phyloP scores from a whole-genome alignment of 495 filamentous ascomycete species.

The Geopyxis carbonaria region DNA sequence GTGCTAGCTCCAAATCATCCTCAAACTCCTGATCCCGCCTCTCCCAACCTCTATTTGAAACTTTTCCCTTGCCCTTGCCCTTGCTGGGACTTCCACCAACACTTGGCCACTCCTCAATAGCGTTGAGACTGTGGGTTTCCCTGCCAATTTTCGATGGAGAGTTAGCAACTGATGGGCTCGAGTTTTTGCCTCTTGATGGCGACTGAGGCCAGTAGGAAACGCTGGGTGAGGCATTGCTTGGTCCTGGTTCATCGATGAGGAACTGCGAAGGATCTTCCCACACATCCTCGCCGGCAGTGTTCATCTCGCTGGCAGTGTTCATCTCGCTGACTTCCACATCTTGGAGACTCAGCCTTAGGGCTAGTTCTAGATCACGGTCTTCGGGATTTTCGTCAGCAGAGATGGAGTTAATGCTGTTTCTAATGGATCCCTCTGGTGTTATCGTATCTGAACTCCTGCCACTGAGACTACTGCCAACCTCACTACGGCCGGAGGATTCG shows the following conservation, averaged over 20 bases:
- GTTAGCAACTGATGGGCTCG: no score
- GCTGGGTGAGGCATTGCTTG: no score
- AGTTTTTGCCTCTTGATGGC: no score
- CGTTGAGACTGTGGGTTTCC: no score
- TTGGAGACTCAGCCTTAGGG: constrained; percentile 17
- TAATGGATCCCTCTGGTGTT: constrained; percentile 9
- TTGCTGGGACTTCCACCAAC: constrained; percentile 8
- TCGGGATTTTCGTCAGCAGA: constrained; percentile 30
- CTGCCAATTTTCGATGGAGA: no score
- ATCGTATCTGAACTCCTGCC: constrained; percentile 11
- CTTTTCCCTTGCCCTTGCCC: constrained; percentile 8
- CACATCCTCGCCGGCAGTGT: neutral
- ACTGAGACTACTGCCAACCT: constrained; percentile 10
- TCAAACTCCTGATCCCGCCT: constrained; percentile 36
- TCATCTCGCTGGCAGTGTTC: constrained; percentile 1
- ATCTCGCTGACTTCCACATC: constrained; percentile 6
- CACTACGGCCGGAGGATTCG: constrained; percentile 29
- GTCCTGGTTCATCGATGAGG: neutral
- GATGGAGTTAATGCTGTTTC: constrained; percentile 29
- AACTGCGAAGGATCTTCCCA: neutral
- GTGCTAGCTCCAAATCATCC: constrained; percentile 67
- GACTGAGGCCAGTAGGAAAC: no score
- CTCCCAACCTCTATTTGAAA: neutral
- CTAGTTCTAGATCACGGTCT: constrained; percentile 61
- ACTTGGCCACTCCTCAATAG: no score